Percentiles rank a stretch among this genome's conserved stretches.
Evolutionary conservation across 1,139 yeast genomes (phyloP).

Genomic region (Arxiozyma heterogenica): DNA sequence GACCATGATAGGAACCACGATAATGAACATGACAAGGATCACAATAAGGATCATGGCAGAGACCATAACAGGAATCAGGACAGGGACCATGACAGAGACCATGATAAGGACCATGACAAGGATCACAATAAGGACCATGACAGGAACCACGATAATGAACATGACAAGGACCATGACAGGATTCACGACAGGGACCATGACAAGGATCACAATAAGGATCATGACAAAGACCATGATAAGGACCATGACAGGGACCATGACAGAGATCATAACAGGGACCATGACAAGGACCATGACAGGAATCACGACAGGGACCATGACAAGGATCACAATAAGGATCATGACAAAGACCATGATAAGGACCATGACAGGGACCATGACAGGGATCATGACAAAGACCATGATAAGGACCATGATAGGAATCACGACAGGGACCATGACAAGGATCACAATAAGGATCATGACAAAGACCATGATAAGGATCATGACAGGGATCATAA

Average conservation of each 20-base stretch:
- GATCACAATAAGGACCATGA: background rate
- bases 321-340: conserved; percentile 1
- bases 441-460: background rate
- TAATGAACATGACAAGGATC: background rate
- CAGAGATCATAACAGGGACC: background rate
- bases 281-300: background rate
- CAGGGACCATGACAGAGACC: background rate
- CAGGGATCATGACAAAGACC: background rate
- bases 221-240: background rate
- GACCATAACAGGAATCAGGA: background rate
- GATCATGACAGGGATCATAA: conserved; percentile 1
- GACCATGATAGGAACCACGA: conserved; percentile 1
- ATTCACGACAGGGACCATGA: background rate
- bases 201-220: background rate
- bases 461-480: background rate
- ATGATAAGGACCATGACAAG: background rate
- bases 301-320: background rate
- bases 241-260: background rate
- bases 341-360: background rate
- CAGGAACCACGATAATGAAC: background rate
- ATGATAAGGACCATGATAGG: background rate
- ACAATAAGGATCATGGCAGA: background rate
- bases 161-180: background rate
- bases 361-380: background rate
- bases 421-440: background rate